Percentiles rank a stretch among this genome's conserved stretches.
These are phyloP conservation scores for Collybia mongolica DNA, from an alignment of 768 basidiomycete species.

Conservation along the genomic window DNA sequence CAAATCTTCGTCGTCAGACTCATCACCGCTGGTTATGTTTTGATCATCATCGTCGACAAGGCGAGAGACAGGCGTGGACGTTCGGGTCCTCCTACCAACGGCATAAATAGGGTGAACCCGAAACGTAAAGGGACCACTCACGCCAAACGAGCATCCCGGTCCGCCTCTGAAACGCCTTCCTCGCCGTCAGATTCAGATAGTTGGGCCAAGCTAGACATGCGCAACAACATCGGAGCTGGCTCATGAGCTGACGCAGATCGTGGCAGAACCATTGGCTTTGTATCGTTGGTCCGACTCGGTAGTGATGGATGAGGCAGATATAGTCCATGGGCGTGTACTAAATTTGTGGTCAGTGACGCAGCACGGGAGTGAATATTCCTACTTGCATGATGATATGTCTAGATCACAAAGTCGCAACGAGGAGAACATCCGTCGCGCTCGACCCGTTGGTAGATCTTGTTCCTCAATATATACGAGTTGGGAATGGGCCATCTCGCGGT, in stretches of 20 bases:
- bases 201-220: constrained; percentile 20
- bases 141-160: constrained; percentile 73
- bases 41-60: constrained; percentile 41
- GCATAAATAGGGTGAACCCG: background rate
- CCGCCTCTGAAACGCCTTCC: constrained; percentile 59
- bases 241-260: background rate
- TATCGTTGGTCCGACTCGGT: constrained; percentile 8
- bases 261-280: background rate
- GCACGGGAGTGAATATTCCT: background rate
- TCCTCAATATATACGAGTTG: constrained; percentile 68
- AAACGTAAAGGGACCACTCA: constrained; percentile 29
- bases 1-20: constrained; percentile 75
- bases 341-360: constrained; percentile 13
- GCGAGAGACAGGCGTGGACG: constrained; percentile 37
- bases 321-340: constrained; percentile 45
- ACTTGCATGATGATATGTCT: constrained; percentile 15
- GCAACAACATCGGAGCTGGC: constrained; percentile 4
- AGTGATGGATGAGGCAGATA: constrained; percentile 39
- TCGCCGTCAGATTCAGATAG: constrained; percentile 69
- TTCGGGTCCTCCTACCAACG: constrained; percentile 49
- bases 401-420: constrained; percentile 7
- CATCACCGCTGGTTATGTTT: constrained; percentile 66
- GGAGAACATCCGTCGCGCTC: constrained; percentile 55
- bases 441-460: constrained; percentile 70
- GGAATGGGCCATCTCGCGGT: constrained; percentile 42